These are phyloP conservation scores for Scutellaria baicalensis DNA, from an alignment of 257 asterid species.

Conservation along the genomic window DNA sequence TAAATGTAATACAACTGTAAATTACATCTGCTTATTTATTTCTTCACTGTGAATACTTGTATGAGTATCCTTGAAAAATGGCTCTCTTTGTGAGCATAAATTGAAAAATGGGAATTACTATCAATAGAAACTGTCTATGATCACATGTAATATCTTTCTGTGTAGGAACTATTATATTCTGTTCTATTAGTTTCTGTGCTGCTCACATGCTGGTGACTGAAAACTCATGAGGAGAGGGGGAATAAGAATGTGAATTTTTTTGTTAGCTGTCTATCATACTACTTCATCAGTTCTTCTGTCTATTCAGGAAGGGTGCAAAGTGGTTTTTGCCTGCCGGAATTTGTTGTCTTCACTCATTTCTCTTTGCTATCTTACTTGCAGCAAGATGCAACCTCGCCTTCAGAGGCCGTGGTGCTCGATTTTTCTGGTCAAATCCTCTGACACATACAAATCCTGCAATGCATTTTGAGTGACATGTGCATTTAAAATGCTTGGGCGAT, in stretches of 20 bases:
- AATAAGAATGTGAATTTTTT: slow-evolving; percentile 26
- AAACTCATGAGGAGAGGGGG: slow-evolving; percentile 20
- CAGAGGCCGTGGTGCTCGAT: slow-evolving; percentile 75
- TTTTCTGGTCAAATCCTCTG: slow-evolving; percentile 69
- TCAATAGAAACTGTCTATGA: slow-evolving; percentile 16
- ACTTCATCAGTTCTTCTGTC: slow-evolving; percentile 18
- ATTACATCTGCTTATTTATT: slow-evolving; percentile 14
- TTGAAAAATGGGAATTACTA: slow-evolving; percentile 9
- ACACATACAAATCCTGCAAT: slow-evolving; percentile 78
- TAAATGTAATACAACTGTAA: slow-evolving; percentile 9
- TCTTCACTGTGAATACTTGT: not conserved
- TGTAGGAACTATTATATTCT: slow-evolving; percentile 9
- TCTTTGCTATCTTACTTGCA: slow-evolving; percentile 54
- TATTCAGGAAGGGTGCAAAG: slow-evolving; percentile 10
- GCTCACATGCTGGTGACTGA: slow-evolving; percentile 22
- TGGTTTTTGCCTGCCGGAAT: slow-evolving; percentile 12
- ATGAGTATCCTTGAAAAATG: slow-evolving; percentile 26
- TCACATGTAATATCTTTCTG: slow-evolving; percentile 24
- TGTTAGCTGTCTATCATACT: slow-evolving; percentile 31
- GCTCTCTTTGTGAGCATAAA: slow-evolving; percentile 40
- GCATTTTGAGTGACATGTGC: not conserved
- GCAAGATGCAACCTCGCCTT: slow-evolving; percentile 73
- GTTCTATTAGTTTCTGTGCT: slow-evolving; percentile 14
- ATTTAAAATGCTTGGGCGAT: not conserved
- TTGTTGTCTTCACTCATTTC: slow-evolving; percentile 13